These are phyloP conservation scores for Bromus sterilis DNA, from an alignment of 176 grass and related monocot genomes.

Conservation along the genomic window DNA sequence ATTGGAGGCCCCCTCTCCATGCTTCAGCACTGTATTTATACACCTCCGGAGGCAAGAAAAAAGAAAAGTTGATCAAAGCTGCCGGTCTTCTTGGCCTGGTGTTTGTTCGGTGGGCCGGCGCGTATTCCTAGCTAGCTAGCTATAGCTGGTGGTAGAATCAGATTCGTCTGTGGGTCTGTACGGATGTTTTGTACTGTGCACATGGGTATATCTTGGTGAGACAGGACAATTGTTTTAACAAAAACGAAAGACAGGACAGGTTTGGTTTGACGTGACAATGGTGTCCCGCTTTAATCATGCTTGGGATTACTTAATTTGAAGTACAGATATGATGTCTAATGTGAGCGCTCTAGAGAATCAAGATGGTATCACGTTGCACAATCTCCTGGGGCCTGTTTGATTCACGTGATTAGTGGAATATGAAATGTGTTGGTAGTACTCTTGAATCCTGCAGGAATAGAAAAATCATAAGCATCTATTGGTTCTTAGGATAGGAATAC, in stretches of 20 bases:
- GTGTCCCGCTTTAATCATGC: neutral
- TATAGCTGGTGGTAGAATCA: conserved; percentile 2
- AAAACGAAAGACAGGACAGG: neutral
- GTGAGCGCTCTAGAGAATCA: neutral
- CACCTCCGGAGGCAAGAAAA: conserved; percentile 25
- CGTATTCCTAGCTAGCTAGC: neutral
- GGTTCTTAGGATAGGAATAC: too few relatives aligned
- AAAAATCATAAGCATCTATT: too few relatives aligned
- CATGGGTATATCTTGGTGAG: neutral
- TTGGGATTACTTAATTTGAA: neutral
- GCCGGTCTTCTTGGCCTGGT: conserved; percentile 12
- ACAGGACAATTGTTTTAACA: too few relatives aligned
- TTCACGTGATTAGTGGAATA: too few relatives aligned
- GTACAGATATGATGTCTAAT: neutral
- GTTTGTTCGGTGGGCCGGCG: conserved; percentile 8
- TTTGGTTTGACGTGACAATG: neutral
- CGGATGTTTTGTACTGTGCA: neutral
- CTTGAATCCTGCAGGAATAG: too few relatives aligned
- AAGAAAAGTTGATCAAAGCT: conserved; percentile 16
- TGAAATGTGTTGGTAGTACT: too few relatives aligned
- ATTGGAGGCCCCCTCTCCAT: conserved; percentile 24
- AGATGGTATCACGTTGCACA: neutral
- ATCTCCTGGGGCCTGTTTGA: too few relatives aligned
- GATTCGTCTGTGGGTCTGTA: neutral
- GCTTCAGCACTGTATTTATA: conserved; percentile 44